Percentiles rank a stretch among this genome's conserved stretches.
Conservation (phyloP, 2,329 filamentous ascomycete species). For the Fusarium transvaalense region DNA sequence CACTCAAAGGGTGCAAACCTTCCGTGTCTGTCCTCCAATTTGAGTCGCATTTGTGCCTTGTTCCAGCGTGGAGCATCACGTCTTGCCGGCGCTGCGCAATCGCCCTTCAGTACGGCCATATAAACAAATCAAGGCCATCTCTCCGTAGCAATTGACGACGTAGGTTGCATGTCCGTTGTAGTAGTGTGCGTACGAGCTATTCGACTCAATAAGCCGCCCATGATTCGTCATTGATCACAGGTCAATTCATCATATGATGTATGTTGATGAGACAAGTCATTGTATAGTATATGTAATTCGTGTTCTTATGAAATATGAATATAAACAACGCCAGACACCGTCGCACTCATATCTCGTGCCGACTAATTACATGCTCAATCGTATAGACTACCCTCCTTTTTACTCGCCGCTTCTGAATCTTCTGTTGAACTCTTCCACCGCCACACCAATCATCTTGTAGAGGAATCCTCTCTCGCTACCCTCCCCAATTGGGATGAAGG, state of each 20-base stretch:
- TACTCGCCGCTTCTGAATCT: conserved; percentile 63
- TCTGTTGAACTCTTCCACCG: conserved; percentile 76
- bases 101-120: neutral
- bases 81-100: neutral
- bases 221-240: neutral
- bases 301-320: conserved; percentile 15
- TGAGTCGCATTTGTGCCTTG: no score
- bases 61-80: no score
- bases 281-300: conserved; percentile 10
- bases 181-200: no score
- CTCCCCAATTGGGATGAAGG: conserved; percentile 93
- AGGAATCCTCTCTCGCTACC: conserved; percentile 77
- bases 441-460: conserved; percentile 74
- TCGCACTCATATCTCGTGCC: conserved; percentile 7
- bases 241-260: neutral
- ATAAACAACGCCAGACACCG: conserved; percentile 27
- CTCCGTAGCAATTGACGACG: neutral
- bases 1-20: no score
- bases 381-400: neutral
- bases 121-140: neutral
- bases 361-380: neutral
- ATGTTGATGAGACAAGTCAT: neutral
- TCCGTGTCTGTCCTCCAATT: no score
- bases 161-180: neutral
- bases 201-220: neutral